Conservation (phyloP, 805 yeast species). For the Komagataella pseudopastoris region DNA sequence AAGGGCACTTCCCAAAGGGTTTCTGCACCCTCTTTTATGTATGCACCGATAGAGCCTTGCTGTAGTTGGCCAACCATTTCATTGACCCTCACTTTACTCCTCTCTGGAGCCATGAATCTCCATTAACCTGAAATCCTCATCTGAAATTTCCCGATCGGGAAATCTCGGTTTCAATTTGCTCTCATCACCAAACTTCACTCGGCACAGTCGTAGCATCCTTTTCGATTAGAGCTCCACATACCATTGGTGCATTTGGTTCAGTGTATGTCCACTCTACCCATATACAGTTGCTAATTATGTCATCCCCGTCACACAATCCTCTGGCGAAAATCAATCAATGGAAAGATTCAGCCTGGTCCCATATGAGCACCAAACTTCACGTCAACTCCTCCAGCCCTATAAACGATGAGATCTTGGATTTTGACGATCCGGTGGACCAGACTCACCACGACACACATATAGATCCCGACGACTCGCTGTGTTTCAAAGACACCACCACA, state of each 20-base stretch:
- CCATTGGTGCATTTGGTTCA: background rate
- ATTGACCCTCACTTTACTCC: background rate
- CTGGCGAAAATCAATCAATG: background rate
- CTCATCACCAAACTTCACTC: background rate
- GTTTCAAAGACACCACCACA: background rate
- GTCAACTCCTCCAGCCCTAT: background rate
- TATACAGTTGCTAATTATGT: background rate
- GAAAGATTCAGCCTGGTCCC: background rate
- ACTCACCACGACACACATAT: background rate
- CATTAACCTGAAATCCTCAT: background rate
- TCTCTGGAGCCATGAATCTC: background rate
- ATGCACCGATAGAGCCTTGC: too few species aligned
- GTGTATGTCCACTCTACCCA: background rate
- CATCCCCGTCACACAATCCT: background rate
- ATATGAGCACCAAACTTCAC: background rate
- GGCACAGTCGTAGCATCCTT: background rate
- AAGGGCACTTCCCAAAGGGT: too few species aligned
- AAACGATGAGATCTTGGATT: background rate
- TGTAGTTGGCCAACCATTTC: background rate
- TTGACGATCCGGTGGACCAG: background rate
- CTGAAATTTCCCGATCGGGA: slow-evolving; percentile 1
- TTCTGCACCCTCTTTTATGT: too few species aligned
- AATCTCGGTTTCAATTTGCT: background rate
- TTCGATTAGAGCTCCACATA: background rate
- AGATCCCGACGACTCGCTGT: background rate